phyloP scores from a whole-genome alignment of 352 stramenopile genomes.

The Discostella stelligera region DNA sequence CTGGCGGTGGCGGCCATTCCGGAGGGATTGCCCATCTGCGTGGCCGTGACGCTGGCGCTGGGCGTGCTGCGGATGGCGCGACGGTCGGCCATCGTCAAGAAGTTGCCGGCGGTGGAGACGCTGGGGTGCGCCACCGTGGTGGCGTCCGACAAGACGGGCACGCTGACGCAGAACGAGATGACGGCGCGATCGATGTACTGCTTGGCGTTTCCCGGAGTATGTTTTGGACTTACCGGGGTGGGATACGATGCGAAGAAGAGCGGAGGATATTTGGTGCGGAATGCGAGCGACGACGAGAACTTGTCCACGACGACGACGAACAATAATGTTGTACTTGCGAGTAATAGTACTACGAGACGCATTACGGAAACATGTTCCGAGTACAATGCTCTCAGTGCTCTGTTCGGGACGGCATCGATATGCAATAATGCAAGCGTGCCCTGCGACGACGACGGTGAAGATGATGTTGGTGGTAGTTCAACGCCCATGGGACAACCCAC shows the following conservation, averaged over 20 bases:
- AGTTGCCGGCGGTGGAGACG: conserved; percentile 96
- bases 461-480: conserved; percentile 11
- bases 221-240: conserved; percentile 90
- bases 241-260: conserved; percentile 81
- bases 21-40: conserved; percentile 95
- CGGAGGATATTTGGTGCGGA: conserved; percentile 57
- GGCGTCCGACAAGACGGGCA: conserved; percentile 91
- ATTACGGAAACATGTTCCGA: conserved; percentile 50
- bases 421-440: conserved; percentile 93
- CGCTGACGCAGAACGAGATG: conserved; percentile 99
- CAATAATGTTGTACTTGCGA: not conserved
- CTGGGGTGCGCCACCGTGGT: conserved; percentile 90
- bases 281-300: conserved; percentile 19
- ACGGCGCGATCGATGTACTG: conserved; percentile 83
- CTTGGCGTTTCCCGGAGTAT: conserved; percentile 80
- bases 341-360: conserved; percentile 21
- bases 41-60: conserved; percentile 94
- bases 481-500: conserved; percentile 88
- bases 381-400: conserved; percentile 59
- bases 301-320: not conserved
- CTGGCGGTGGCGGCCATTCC: conserved; percentile 98
- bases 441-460: not conserved
- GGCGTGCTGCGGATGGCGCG: conserved; percentile 96
- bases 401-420: conserved; percentile 84
- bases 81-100: conserved; percentile 97